Percentiles rank a stretch among this genome's conserved stretches.
phyloP scores from a whole-genome alignment of 2,329 filamentous ascomycete species.

The Tolypocladium nubicola region DNA sequence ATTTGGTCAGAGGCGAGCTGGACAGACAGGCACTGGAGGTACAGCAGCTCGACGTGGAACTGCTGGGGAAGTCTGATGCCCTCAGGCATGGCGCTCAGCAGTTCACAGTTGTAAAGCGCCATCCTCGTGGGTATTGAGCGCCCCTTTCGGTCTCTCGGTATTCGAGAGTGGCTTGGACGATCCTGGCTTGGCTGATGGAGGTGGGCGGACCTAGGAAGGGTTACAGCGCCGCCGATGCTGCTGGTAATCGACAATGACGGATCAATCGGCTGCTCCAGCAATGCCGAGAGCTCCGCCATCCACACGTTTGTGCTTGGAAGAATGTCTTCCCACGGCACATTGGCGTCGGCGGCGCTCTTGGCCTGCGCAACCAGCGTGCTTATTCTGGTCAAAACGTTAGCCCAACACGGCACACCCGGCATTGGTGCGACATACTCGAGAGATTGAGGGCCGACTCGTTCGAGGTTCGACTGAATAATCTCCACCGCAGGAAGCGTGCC shows the following conservation, averaged over 20 bases:
- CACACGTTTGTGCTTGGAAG: conserved; percentile 57
- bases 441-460: conserved; percentile 35
- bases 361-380: conserved; percentile 41
- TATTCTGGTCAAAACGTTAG: conserved; percentile 24
- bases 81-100: conserved; percentile 37
- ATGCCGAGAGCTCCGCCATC: conserved; percentile 46
- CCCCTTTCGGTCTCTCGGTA: conserved; percentile 54
- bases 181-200: conserved; percentile 1
- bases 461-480: conserved; percentile 46
- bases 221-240: conserved; percentile 57
- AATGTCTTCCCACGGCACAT: conserved; percentile 30
- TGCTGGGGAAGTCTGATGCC: conserved; percentile 27
- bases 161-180: conserved; percentile 9
- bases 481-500: conserved; percentile 33
- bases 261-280: conserved; percentile 43
- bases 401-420: background rate
- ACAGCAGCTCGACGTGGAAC: conserved; percentile 38
- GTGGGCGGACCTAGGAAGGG: conserved; percentile 32
- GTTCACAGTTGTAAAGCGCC: conserved; percentile 54
- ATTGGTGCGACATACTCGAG: conserved; percentile 31
- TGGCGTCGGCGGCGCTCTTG: conserved; percentile 18
- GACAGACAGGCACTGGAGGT: conserved; percentile 37
- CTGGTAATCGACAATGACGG: conserved; percentile 65
- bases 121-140: conserved; percentile 67
- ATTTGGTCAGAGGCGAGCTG: conserved; percentile 46